Percentiles rank a stretch among this genome's conserved stretches.
phyloP scores from a whole-genome alignment of 176 grass and related monocot species.

The Urochloa ruziziensis region DNA sequence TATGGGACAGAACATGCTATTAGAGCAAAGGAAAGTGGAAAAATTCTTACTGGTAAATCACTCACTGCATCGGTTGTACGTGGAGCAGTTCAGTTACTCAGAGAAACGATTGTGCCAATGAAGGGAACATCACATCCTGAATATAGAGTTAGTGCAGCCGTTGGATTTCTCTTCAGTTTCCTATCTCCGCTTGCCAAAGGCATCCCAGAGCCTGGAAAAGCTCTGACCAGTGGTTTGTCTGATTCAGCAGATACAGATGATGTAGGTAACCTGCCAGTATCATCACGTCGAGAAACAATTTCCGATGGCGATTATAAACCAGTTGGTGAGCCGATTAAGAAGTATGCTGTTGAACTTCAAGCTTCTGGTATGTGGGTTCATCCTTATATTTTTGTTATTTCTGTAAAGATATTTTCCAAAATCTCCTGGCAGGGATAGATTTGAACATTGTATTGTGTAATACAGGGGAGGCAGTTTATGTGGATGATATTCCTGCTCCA shows the following conservation, averaged over 20 bases:
- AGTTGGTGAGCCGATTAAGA: conserved; percentile 73
- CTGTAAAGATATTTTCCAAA: neutral
- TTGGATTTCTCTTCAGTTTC: conserved; percentile 75
- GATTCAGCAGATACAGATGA: conserved; percentile 25
- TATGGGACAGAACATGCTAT: conserved; percentile 74
- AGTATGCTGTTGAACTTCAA: conserved; percentile 70
- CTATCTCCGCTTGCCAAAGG: conserved; percentile 49
- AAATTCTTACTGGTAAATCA: conserved; percentile 50
- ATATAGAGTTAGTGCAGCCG: conserved; percentile 69
- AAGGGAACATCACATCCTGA: conserved; percentile 57
- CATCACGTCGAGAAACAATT: conserved; percentile 38
- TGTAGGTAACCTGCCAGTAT: conserved; percentile 22
- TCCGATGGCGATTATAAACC: conserved; percentile 42
- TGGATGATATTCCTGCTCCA: conserved; percentile 83
- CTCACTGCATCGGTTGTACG: conserved; percentile 50
- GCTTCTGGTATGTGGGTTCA: conserved; percentile 56
- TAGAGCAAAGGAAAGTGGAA: conserved; percentile 70
- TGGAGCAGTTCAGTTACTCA: conserved; percentile 49
- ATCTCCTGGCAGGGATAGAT: neutral
- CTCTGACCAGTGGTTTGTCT: neutral
- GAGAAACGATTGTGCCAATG: conserved; percentile 55
- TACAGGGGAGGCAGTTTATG: conserved; percentile 81
- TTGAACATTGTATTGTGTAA: neutral
- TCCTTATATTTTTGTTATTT: neutral
- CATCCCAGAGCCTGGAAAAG: conserved; percentile 35